Evolutionary conservation across 768 basidiomycete genomes (phyloP).

Genomic region (Suillus sp.): DNA sequence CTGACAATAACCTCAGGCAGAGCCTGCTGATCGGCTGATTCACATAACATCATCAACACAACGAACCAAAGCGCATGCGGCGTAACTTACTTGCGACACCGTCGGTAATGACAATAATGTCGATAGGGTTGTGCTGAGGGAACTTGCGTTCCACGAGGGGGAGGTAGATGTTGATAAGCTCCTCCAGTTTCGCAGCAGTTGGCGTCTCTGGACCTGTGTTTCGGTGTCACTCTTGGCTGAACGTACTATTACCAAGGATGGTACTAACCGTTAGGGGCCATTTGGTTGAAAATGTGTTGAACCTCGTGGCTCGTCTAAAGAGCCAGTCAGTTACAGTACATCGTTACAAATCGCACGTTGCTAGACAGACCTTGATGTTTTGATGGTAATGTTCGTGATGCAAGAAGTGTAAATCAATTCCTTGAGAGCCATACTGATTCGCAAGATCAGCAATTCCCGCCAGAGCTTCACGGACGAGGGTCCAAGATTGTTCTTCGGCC

Average conservation of each 20-base stretch:
- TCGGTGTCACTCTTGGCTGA: constrained; percentile 3
- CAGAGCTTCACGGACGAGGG: constrained; percentile 34
- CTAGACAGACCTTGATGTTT: constrained; percentile 13
- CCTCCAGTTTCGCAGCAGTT: constrained; percentile 32
- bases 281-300: constrained; percentile 7
- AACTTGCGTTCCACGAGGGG: constrained; percentile 19
- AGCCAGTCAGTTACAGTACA: not conserved
- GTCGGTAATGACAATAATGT: constrained; percentile 31
- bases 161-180: constrained; percentile 35
- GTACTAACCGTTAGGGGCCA: constrained; percentile 7
- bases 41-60: not conserved
- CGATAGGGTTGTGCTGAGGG: constrained; percentile 22
- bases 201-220: constrained; percentile 27
- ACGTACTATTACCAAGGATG: not conserved
- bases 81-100: constrained; percentile 34
- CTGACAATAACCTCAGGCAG: constrained; percentile 25
- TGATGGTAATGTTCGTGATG: constrained; percentile 25
- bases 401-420: constrained; percentile 38
- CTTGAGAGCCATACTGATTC: constrained; percentile 28
- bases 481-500: constrained; percentile 33
- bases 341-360: not conserved
- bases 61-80: not conserved
- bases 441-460: constrained; percentile 35
- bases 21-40: constrained; percentile 20
- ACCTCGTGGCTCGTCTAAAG: constrained; percentile 9